These are phyloP conservation scores for Pinus taeda DNA, from an alignment of 75 land plant genomes.

Conservation along the genomic window DNA sequence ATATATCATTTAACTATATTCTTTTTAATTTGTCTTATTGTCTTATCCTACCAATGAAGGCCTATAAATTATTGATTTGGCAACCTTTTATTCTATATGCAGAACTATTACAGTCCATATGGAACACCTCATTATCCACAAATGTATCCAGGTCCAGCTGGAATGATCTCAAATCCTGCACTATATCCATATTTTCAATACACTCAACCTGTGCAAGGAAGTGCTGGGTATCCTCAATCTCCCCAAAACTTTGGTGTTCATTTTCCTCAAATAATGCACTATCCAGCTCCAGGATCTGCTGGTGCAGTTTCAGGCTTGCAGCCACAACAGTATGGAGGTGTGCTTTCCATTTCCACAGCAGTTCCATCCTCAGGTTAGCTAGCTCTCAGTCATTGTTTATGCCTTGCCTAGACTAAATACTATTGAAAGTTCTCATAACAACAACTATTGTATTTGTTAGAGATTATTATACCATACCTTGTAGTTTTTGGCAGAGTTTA, in stretches of 20 bases:
- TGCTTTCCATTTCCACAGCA: neutral
- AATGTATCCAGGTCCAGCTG: neutral
- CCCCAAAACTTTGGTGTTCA: neutral
- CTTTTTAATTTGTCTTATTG: no score
- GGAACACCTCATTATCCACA: slow-evolving; percentile 6
- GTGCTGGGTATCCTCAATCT: neutral
- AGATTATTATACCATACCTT: no score
- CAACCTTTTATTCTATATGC: no score
- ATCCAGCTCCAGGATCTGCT: neutral
- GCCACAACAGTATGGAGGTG: slow-evolving; percentile 5
- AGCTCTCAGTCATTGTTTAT: no score
- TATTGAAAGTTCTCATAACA: neutral
- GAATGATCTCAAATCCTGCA: slow-evolving; percentile 12
- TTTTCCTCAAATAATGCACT: slow-evolving; percentile 3
- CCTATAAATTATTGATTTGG: neutral
- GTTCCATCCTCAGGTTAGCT: slow-evolving; percentile 7
- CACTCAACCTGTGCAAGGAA: slow-evolving; percentile 1
- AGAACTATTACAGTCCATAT: slow-evolving; percentile 10
- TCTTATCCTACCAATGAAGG: no score
- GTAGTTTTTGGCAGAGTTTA: no score
- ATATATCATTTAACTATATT: no score
- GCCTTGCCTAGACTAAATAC: neutral
- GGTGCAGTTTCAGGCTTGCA: neutral
- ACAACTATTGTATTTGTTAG: no score
- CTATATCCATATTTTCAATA: slow-evolving; percentile 7